phyloP scores from a whole-genome alignment of 305 asterid species.

The Solanum hybrid region DNA sequence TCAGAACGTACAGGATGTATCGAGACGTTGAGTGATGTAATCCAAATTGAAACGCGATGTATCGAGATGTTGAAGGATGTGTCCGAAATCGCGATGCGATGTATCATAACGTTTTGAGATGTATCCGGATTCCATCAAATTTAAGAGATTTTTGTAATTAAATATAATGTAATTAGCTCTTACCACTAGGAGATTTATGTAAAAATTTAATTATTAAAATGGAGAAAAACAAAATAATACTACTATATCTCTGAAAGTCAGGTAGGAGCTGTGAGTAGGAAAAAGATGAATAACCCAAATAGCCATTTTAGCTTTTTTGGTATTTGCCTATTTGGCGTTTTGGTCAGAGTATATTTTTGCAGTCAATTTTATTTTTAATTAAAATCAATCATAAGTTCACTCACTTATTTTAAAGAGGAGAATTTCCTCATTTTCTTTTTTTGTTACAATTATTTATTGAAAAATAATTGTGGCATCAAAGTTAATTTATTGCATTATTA shows the following conservation, averaged over 20 bases:
- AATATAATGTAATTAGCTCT: no score
- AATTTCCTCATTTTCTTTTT: neutral
- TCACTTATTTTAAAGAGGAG: neutral
- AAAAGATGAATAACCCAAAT: neutral
- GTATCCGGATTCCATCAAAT: neutral
- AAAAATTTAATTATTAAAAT: no score
- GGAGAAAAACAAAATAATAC: neutral
- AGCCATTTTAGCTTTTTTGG: neutral
- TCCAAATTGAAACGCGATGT: no score
- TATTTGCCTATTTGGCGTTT: neutral
- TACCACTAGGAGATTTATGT: neutral
- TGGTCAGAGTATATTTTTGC: neutral
- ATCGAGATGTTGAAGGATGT: neutral
- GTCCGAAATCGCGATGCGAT: no score
- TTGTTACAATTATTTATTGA: neutral
- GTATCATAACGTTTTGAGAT: neutral
- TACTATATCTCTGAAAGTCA: neutral
- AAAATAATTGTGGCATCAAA: neutral
- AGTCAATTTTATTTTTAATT: neutral
- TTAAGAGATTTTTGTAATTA: no score
- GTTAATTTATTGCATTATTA: constrained; percentile 21
- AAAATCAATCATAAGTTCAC: neutral
- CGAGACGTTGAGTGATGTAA: no score
- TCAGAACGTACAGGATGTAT: no score
- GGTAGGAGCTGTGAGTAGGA: neutral